Evolutionary conservation across 805 yeast genomes (phyloP).

Genomic region (Priceomyces melissophilus): DNA sequence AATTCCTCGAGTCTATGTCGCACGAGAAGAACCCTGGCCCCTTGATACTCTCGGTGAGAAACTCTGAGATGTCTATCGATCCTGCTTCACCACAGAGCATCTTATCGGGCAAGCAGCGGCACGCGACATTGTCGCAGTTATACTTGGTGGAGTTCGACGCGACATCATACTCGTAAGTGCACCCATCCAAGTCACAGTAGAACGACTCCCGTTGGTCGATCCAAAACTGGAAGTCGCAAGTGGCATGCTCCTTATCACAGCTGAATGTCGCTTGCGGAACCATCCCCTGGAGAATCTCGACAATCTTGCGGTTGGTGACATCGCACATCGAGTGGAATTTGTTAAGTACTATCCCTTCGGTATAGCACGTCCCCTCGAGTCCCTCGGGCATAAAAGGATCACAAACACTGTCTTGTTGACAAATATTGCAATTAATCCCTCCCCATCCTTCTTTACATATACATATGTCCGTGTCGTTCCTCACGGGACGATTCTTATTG

Average conservation of each 20-base stretch:
- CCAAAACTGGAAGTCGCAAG: conserved; percentile 95
- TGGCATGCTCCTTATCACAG: conserved; percentile 63
- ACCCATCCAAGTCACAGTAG: conserved; percentile 77
- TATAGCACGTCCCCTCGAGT: conserved; percentile 82
- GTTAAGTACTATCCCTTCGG: conserved; percentile 78
- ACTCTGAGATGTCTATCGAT: conserved; percentile 91
- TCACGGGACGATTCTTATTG: conserved; percentile 56
- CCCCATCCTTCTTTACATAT: conserved; percentile 83
- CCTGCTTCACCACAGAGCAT: conserved; percentile 95
- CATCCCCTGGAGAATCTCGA: conserved; percentile 73
- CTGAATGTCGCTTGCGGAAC: conserved; percentile 90
- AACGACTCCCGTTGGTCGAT: conserved; percentile 86
- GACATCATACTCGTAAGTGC: conserved; percentile 66
- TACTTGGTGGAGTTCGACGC: conserved; percentile 66
- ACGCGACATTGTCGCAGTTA: conserved; percentile 71
- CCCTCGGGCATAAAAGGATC: conserved; percentile 86
- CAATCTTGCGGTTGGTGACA: conserved; percentile 85
- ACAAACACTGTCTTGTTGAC: conserved; percentile 71
- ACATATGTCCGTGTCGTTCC: conserved; percentile 57
- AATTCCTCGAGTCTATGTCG: conserved; percentile 55
- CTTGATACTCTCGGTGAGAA: conserved; percentile 78
- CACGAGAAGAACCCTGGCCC: conserved; percentile 95
- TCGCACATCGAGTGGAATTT: conserved; percentile 88
- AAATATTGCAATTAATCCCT: conserved; percentile 91
- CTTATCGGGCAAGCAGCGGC: conserved; percentile 87